Conservation (phyloP, 345 rosid species). For the Salix purpurea region DNA sequence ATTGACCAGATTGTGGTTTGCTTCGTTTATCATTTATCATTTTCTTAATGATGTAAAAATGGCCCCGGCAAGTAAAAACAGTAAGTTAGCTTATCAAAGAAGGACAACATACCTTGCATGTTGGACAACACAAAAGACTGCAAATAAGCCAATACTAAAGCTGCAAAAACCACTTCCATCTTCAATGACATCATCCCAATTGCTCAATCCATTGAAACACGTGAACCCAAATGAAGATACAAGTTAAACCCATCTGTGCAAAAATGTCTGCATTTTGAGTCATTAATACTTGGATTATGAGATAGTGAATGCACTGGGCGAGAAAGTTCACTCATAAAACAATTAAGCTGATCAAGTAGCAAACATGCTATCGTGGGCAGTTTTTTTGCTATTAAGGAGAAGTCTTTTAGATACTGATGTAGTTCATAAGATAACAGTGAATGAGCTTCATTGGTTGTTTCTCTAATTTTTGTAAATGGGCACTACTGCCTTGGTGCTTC, state of each 20-base stretch:
- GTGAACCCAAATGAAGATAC: background rate
- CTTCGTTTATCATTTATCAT: background rate
- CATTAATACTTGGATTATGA: background rate
- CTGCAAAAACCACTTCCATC: constrained; percentile 53
- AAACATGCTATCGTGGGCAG: background rate
- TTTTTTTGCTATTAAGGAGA: background rate
- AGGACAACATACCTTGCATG: constrained; percentile 58
- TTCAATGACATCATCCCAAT: constrained; percentile 32
- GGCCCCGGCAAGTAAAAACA: background rate
- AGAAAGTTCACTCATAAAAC: background rate
- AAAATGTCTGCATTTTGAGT: background rate
- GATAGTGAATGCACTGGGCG: background rate
- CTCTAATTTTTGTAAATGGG: no score
- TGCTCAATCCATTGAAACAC: constrained; percentile 8
- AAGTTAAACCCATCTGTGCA: constrained; percentile 17
- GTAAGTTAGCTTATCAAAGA: background rate
- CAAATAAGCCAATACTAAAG: constrained; percentile 45
- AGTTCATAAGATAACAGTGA: background rate
- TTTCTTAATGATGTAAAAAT: background rate
- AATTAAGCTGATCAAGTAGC: background rate
- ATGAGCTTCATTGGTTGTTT: background rate
- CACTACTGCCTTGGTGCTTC: background rate
- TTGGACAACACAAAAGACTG: constrained; percentile 51
- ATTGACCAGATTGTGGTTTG: constrained; percentile 1
- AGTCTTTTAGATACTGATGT: background rate